Evolutionary conservation across 2,329 filamentous ascomycete genomes (phyloP).

Genomic region (Teratosphaeria destructans): DNA sequence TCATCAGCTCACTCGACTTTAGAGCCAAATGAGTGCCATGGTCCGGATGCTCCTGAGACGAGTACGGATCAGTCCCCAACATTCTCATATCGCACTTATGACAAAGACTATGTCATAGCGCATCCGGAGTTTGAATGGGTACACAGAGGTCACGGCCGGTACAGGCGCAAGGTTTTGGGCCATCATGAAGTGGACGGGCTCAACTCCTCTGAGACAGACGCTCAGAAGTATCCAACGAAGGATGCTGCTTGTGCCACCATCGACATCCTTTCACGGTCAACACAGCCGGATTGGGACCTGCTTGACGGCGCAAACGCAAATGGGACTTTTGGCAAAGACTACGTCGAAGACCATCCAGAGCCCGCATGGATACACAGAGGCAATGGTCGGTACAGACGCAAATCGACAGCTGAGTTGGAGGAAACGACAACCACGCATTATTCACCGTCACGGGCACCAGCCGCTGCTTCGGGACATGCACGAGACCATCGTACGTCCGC

Average conservation of each 20-base stretch:
- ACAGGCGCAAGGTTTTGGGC: constrained; percentile 9
- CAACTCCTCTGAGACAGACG: neutral
- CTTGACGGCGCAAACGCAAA: neutral
- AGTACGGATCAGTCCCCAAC: neutral
- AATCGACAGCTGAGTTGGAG: neutral
- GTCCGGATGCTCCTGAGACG: neutral
- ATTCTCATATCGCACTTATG: constrained; percentile 16
- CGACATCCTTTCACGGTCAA: constrained; percentile 8
- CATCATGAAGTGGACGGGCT: constrained; percentile 2
- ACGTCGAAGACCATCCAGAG: constrained; percentile 19
- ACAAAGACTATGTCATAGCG: constrained; percentile 17
- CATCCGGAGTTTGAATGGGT: constrained; percentile 24
- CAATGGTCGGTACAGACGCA: constrained; percentile 21
- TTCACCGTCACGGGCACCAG: neutral
- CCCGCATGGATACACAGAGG: constrained; percentile 23
- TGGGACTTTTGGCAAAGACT: constrained; percentile 13
- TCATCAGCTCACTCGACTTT: neutral
- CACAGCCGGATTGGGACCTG: neutral
- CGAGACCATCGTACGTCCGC: neutral
- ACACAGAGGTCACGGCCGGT: constrained; percentile 25
- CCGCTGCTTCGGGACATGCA: neutral
- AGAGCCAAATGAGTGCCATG: neutral
- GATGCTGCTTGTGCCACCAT: constrained; percentile 17
- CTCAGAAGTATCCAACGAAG: constrained; percentile 11
- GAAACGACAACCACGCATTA: neutral